Conservation (phyloP, 768 basidiomycete genomes). For the Mrakia frigida region DNA sequence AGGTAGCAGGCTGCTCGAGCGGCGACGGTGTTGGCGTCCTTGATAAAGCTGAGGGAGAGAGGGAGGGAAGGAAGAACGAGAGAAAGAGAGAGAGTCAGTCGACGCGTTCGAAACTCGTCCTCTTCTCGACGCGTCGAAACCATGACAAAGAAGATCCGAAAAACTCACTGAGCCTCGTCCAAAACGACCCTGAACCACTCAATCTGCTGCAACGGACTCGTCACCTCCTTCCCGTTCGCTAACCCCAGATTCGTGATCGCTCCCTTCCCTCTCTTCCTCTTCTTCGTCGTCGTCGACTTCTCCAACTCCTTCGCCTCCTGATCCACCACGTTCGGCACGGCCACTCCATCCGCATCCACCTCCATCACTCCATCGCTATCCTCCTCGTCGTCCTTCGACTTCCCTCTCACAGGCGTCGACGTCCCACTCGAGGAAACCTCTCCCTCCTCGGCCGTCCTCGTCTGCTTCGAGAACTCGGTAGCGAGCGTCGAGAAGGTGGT, state of each 20-base stretch:
- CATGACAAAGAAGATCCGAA: neutral
- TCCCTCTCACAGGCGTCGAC: conserved; percentile 48
- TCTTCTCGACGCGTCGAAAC: neutral
- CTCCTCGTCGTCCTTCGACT: conserved; percentile 46
- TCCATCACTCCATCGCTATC: conserved; percentile 61
- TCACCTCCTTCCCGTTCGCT: conserved; percentile 52
- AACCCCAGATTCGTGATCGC: conserved; percentile 57
- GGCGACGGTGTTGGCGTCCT: conserved; percentile 88
- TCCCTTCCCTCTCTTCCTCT: conserved; percentile 57
- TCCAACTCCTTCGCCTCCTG: conserved; percentile 44
- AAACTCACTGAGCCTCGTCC: conserved; percentile 89
- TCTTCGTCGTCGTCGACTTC: conserved; percentile 60
- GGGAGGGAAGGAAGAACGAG: neutral
- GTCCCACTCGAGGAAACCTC: conserved; percentile 48
- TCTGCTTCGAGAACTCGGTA: conserved; percentile 88
- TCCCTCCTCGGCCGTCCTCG: conserved; percentile 55
- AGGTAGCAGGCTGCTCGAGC: conserved; percentile 94
- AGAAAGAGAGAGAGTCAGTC: no score
- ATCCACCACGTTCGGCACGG: conserved; percentile 46
- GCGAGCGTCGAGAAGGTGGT: conserved; percentile 96
- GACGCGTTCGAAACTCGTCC: neutral
- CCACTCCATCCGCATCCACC: conserved; percentile 63
- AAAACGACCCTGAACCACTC: conserved; percentile 95
- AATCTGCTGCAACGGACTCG: conserved; percentile 84
- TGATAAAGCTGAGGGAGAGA: conserved; percentile 67